phyloP scores from a whole-genome alignment of 257 asterid species.

The Fraxinus americana region DNA sequence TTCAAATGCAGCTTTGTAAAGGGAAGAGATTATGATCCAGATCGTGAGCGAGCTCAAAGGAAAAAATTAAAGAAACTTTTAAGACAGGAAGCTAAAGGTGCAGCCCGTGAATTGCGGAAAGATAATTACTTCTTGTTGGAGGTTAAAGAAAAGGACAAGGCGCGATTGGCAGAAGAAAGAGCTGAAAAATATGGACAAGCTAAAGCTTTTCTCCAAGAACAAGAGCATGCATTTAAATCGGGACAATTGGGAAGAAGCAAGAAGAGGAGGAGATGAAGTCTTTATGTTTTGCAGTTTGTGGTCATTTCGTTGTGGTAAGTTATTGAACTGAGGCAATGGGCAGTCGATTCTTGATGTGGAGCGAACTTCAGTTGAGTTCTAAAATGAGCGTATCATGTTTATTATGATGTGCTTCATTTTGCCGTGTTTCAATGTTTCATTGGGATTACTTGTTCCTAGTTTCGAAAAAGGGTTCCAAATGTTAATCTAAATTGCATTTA shows the following conservation, averaged over 20 bases:
- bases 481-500: not conserved
- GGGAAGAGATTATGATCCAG: constrained; percentile 98
- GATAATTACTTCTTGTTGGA: constrained; percentile 74
- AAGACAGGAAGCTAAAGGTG: constrained; percentile 71
- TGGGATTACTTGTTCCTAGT: not conserved
- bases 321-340: not conserved
- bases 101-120: constrained; percentile 76
- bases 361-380: not conserved
- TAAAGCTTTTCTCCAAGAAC: constrained; percentile 92
- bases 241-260: constrained; percentile 84
- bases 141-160: constrained; percentile 67
- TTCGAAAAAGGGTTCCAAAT: not conserved
- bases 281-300: not conserved
- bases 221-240: constrained; percentile 87
- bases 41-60: constrained; percentile 79
- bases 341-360: not conserved
- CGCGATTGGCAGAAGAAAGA: constrained; percentile 54
- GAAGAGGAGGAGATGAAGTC: constrained; percentile 68
- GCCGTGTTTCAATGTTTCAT: not conserved
- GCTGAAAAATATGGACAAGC: constrained; percentile 67
- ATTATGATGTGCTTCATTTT: not conserved
- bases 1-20: constrained; percentile 70
- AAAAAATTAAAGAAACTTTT: constrained; percentile 65
- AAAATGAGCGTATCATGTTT: not conserved
- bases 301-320: not conserved